These are phyloP conservation scores for Alternaria consortialis DNA, from an alignment of 2,329 filamentous ascomycete genomes.

Conservation along the genomic window DNA sequence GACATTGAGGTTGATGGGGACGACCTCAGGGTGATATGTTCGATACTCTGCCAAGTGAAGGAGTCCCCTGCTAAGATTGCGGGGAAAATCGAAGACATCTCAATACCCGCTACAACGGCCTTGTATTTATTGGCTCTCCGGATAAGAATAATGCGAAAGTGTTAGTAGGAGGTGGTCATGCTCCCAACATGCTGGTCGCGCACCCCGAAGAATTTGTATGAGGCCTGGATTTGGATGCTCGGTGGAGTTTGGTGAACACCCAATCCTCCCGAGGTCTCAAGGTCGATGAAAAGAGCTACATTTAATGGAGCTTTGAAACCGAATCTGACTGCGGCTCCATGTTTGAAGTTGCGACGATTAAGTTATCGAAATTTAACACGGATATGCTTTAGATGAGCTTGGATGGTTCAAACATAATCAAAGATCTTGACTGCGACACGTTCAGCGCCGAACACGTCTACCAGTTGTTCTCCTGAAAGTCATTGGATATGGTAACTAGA, in stretches of 20 bases:
- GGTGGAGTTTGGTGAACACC: constrained; percentile 56
- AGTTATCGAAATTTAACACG: constrained; percentile 53
- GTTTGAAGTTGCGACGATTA: not conserved
- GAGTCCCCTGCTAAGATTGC: not conserved
- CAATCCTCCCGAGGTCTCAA: constrained; percentile 25
- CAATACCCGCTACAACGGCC: not conserved
- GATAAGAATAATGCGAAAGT: not conserved
- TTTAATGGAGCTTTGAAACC: constrained; percentile 52
- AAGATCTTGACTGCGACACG: constrained; percentile 42
- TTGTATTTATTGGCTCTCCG: not conserved
- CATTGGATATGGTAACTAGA: constrained; percentile 22
- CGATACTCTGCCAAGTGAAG: constrained; percentile 14
- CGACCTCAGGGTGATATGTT: no score
- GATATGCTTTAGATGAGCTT: constrained; percentile 56
- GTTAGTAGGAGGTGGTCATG: not conserved
- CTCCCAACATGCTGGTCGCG: not conserved
- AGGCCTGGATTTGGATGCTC: constrained; percentile 52
- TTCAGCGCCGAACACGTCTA: no score
- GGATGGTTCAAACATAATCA: constrained; percentile 54
- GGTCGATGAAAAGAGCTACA: constrained; percentile 38
- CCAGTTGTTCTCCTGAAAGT: no score
- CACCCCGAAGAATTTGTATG: not conserved
- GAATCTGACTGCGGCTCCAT: constrained; percentile 50
- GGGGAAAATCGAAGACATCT: not conserved
- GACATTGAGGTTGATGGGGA: no score